Evolutionary conservation across 2,329 filamentous ascomycete genomes (phyloP).

Genomic region (Lojkania enalia): DNA sequence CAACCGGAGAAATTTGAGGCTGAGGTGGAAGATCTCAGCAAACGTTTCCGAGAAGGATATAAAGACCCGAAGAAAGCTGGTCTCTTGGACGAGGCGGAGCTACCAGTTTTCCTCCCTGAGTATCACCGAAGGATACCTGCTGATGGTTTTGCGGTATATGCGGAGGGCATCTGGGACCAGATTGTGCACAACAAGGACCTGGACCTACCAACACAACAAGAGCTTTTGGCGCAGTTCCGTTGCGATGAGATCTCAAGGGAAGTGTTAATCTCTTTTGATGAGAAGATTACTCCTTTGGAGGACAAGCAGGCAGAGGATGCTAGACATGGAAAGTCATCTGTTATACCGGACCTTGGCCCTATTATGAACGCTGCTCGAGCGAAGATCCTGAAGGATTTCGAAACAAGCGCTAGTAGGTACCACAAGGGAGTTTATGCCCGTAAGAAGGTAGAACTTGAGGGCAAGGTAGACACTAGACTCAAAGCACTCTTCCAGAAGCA

Average conservation of each 20-base stretch:
- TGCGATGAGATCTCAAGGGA: slow-evolving; percentile 96
- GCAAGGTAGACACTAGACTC: slow-evolving; percentile 83
- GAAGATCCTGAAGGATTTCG: slow-evolving; percentile 80
- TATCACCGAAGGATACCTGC: slow-evolving; percentile 96
- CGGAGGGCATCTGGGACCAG: slow-evolving; percentile 94
- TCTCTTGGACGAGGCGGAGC: slow-evolving; percentile 69
- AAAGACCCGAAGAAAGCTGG: slow-evolving; percentile 66
- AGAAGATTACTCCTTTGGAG: slow-evolving; percentile 79
- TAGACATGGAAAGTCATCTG: slow-evolving; percentile 70
- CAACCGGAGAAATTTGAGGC: slow-evolving; percentile 87
- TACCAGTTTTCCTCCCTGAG: slow-evolving; percentile 85
- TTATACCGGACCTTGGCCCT: slow-evolving; percentile 74
- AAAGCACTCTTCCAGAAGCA: slow-evolving; percentile 90
- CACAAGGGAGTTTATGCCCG: slow-evolving; percentile 92
- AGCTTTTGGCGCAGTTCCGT: slow-evolving; percentile 92
- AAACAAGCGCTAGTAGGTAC: slow-evolving; percentile 87
- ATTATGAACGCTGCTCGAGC: slow-evolving; percentile 72
- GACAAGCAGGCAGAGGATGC: slow-evolving; percentile 77
- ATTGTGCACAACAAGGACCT: slow-evolving; percentile 99
- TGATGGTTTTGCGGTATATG: slow-evolving; percentile 94
- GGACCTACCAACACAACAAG: slow-evolving; percentile 94
- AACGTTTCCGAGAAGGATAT: slow-evolving; percentile 80
- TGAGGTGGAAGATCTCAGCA: slow-evolving; percentile 78
- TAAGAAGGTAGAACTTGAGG: slow-evolving; percentile 82
- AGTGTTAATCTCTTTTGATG: slow-evolving; percentile 81